A percentile compares a stretch with the other conserved stretches of the same genome.
Evolutionary conservation across 75 land plant species (phyloP).

Genomic region (Pinus taeda): DNA sequence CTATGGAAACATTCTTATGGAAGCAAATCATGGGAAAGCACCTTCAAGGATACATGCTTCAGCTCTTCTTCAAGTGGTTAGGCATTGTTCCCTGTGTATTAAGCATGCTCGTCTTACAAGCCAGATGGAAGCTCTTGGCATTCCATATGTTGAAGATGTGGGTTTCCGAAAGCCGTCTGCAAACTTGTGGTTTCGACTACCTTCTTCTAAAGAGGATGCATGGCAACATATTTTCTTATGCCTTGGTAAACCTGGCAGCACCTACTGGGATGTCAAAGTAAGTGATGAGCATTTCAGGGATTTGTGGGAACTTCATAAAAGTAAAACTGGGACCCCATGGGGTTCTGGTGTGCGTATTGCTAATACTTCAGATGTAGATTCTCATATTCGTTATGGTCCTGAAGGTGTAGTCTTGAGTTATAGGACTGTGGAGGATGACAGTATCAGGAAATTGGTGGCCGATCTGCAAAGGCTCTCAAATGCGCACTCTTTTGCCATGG

Average conservation of each 20-base stretch:
- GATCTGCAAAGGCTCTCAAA: slow-evolving; percentile 85
- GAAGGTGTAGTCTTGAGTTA: slow-evolving; percentile 84
- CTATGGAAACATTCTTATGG: slow-evolving; percentile 62
- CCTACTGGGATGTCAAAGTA: slow-evolving; percentile 88
- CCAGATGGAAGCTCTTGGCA: slow-evolving; percentile 89
- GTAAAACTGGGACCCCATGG: slow-evolving; percentile 49
- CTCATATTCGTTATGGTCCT: slow-evolving; percentile 82
- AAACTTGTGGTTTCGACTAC: slow-evolving; percentile 79
- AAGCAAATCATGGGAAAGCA: slow-evolving; percentile 87
- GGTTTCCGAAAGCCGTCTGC: slow-evolving; percentile 64
- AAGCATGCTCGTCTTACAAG: slow-evolving; percentile 87
- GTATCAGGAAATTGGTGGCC: slow-evolving; percentile 76
- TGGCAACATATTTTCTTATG: slow-evolving; percentile 89
- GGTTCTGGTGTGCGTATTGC: slow-evolving; percentile 86
- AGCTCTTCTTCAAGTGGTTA: slow-evolving; percentile 79
- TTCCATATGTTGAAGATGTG: slow-evolving; percentile 85
- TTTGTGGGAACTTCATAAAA: slow-evolving; percentile 92
- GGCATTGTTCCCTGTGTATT: slow-evolving; percentile 86
- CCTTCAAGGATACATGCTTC: slow-evolving; percentile 62
- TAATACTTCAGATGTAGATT: slow-evolving; percentile 84
- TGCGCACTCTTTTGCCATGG: slow-evolving; percentile 87
- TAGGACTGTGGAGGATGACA: slow-evolving; percentile 72
- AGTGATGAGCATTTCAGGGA: slow-evolving; percentile 75
- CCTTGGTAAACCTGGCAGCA: slow-evolving; percentile 91
- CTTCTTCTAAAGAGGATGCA: slow-evolving; percentile 61